Base-by-base conservation (phyloP, 139 green algal genomes). In the Gonium pectorale region DNA sequence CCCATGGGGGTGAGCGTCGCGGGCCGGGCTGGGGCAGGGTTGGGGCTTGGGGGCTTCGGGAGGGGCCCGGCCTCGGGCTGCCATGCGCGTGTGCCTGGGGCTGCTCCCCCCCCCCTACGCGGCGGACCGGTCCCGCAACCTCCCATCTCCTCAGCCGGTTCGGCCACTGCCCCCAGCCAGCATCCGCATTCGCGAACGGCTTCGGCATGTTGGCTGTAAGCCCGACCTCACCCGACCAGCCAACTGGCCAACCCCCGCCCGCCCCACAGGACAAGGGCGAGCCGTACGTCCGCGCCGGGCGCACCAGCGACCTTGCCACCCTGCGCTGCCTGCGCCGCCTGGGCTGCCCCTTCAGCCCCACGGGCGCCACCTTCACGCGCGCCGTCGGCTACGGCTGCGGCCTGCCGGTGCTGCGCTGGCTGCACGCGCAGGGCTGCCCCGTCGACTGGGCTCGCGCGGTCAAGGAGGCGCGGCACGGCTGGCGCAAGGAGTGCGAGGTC, bases 291-390 rank as follows among this genome's bases (percentile, higher is more conserved):
- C 4, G 6, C 8, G 67, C 67, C 7, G 38, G 22, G 3, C 26
- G 26, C 19, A 54, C 35, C 67, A 26, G 22, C 24, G 67, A 74
- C 67, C 21, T 74, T 1, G 67, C 67, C 67, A 74, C 67, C 40
- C 67, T 74, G 67, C 67, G 67, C 67, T 74, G 67, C 67, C 67
- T 74, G 67, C 67, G 67, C 24, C 67, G 40, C 7, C 38, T 54
- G 67, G 67, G 40, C 67, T 74, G 40, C 67, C 67, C 38, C 24
- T 40, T n/a, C 29, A 40, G 8, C 29, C 40, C 15, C 60, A 41
- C 27, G n/a, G 5, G n/a, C n/a, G 60, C 29, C n/a, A n/a, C n/a
- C 15, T 67, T 49, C 9, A 49, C 9, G 1, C 5, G 37, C 37
- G 37, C 17, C 9, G 19, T 11, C 5, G 38, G 7, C 38, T 22